Conservation (phyloP, 371 early-diverging fungal genomes). For the Capillidium heterosporum region DNA sequence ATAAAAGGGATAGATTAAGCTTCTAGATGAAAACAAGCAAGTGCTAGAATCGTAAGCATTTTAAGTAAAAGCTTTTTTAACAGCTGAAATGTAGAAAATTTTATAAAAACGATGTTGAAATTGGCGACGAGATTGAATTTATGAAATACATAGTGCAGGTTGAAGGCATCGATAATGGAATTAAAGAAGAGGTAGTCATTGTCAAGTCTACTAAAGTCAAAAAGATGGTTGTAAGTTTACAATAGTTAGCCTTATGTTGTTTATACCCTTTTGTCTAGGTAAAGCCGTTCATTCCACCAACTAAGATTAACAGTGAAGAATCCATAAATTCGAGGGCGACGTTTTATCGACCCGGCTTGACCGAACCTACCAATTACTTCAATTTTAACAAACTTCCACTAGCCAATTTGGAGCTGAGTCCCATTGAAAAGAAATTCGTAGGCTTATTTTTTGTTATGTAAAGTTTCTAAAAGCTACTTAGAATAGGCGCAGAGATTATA, state of each 20-base stretch:
- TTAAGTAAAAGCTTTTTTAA: background rate
- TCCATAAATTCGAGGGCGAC: background rate
- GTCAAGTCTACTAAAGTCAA: background rate
- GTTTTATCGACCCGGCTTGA: background rate
- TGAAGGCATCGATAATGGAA: background rate
- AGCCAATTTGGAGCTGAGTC: no score
- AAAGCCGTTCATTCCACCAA: background rate
- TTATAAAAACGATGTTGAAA: constrained; percentile 10
- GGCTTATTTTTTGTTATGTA: no score
- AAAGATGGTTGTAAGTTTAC: background rate
- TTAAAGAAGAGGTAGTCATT: background rate
- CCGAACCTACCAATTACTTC: no score
- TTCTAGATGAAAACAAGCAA: background rate
- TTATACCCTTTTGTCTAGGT: background rate
- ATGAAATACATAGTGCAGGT: constrained; percentile 20
- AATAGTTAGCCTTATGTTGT: background rate
- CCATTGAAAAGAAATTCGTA: no score
- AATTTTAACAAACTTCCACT: no score
- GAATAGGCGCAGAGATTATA: background rate
- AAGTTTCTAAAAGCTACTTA: background rate
- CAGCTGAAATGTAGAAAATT: constrained; percentile 7
- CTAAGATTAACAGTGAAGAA: background rate
- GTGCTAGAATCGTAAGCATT: background rate
- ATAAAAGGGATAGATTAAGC: background rate
- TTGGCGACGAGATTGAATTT: constrained; percentile 31